Conservation (phyloP, 1,284 basidiomycete genomes). For the Sanghuangporus weigelae region DNA sequence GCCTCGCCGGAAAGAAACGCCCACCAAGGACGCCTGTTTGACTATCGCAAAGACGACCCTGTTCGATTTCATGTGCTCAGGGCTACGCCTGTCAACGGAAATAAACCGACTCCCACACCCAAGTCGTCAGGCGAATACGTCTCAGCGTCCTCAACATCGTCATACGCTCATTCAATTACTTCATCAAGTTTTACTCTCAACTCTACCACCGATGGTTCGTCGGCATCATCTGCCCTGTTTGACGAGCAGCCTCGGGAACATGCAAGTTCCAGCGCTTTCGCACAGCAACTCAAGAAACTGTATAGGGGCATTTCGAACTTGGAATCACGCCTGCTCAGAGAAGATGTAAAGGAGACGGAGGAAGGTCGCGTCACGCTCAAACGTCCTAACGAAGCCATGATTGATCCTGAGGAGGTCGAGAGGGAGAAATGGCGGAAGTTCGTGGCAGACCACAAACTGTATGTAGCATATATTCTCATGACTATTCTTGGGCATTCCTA, state of each 20-base stretch:
- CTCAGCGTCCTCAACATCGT: slow-evolving; percentile 72
- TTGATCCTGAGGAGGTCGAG: slow-evolving; percentile 50
- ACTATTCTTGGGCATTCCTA: slow-evolving; percentile 8
- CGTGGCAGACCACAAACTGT: slow-evolving; percentile 70
- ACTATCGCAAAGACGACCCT: slow-evolving; percentile 81
- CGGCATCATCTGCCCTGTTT: slow-evolving; percentile 62
- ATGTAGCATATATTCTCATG: slow-evolving; percentile 25
- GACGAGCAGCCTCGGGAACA: slow-evolving; percentile 44
- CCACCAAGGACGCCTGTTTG: slow-evolving; percentile 64
- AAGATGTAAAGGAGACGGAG: slow-evolving; percentile 48
- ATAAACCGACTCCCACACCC: slow-evolving; percentile 41
- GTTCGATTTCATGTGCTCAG: slow-evolving; percentile 68
- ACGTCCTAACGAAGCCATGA: slow-evolving; percentile 29
- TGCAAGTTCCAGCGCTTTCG: slow-evolving; percentile 56
- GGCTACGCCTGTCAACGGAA: slow-evolving; percentile 31
- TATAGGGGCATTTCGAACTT: slow-evolving; percentile 72
- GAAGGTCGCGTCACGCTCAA: slow-evolving; percentile 52
- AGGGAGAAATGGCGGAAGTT: slow-evolving; percentile 60
- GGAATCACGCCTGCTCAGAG: slow-evolving; percentile 67
- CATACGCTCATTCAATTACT: slow-evolving; percentile 65
- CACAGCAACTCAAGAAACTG: slow-evolving; percentile 67
- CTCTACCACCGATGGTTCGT: slow-evolving; percentile 70
- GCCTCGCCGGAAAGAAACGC: slow-evolving; percentile 27
- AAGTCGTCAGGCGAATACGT: slow-evolving; percentile 64
- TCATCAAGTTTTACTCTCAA: slow-evolving; percentile 75